Evolutionary conservation across 352 stramenopile species (phyloP).

Genomic region (Globisporangium cederbergense): DNA sequence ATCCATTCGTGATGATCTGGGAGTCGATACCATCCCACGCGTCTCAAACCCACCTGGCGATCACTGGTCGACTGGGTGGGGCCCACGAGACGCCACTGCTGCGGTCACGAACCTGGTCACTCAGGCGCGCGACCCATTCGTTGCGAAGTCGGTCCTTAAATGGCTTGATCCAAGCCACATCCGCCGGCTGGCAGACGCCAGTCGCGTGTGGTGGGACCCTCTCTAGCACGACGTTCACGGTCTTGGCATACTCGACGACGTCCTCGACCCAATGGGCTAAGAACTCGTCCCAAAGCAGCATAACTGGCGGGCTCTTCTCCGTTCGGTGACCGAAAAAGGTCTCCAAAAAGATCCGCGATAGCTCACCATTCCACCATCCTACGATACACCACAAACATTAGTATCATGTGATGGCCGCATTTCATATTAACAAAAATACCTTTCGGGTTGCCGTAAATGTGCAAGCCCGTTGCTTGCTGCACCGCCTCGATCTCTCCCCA

Average conservation of each 20-base stretch:
- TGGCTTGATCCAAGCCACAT: slow-evolving; percentile 3
- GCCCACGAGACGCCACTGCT: neutral
- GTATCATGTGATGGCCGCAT: neutral
- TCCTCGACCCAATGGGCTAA: too few relatives aligned
- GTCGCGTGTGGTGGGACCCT: neutral
- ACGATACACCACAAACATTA: slow-evolving; percentile 4
- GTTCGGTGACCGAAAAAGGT: neutral
- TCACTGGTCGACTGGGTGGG: neutral
- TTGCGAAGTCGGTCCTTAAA: slow-evolving; percentile 1
- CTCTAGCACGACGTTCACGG: neutral
- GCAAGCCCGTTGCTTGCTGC: slow-evolving; percentile 1
- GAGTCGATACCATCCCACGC: slow-evolving; percentile 1
- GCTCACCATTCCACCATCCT: slow-evolving; percentile 3
- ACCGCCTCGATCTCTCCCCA: neutral
- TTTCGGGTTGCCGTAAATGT: slow-evolving; percentile 1
- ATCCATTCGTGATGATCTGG: neutral
- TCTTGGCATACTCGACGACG: neutral
- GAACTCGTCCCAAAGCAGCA: neutral
- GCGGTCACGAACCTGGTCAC: neutral
- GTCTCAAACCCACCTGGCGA: neutral
- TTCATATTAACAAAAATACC: neutral
- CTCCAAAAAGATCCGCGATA: neutral
- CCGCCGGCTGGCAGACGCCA: neutral
- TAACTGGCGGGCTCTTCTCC: neutral
- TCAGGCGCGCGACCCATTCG: neutral